A percentile compares a stretch with the other conserved stretches of the same genome.
Evolutionary conservation across 306 rosid genomes (phyloP).

Genomic region (Trifolium pratense): DNA sequence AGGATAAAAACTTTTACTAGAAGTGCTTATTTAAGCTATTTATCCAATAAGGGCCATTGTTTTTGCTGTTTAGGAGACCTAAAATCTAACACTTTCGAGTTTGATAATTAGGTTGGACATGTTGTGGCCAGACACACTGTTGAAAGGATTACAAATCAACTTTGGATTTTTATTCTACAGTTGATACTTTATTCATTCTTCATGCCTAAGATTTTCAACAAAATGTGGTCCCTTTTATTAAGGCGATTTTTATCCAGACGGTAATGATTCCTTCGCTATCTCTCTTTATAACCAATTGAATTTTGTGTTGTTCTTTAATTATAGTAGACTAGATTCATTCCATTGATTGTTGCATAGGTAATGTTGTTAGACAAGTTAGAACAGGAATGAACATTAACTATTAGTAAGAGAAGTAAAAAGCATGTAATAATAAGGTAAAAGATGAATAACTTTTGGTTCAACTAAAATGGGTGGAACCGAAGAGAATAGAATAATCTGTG

Average conservation of each 20-base stretch:
- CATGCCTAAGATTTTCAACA: constrained; percentile 71
- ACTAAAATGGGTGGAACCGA: no score
- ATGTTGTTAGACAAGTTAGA: neutral
- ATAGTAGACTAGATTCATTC: neutral
- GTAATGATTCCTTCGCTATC: constrained; percentile 47
- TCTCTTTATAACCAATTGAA: neutral
- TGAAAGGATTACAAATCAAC: neutral
- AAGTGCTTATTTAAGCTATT: neutral
- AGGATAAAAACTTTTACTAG: no score
- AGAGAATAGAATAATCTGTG: no score
- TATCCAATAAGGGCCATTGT: neutral
- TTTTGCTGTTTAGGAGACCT: neutral
- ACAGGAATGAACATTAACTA: no score
- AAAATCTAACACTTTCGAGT: neutral
- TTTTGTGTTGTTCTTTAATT: neutral
- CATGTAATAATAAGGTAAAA: no score
- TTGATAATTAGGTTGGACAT: constrained; percentile 70
- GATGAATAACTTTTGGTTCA: no score
- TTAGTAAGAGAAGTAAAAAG: no score
- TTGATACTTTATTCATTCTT: constrained; percentile 69
- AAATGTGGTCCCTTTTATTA: constrained; percentile 76
- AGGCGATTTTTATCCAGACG: constrained; percentile 81
- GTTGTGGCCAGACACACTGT: neutral
- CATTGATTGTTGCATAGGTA: neutral
- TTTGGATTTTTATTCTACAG: constrained; percentile 7